Evolutionary conservation across 73 alveolate genomes (phyloP), one percentile per base, ranked within the genome.

Genomic region (Paraurostyla sp.): DNA sequence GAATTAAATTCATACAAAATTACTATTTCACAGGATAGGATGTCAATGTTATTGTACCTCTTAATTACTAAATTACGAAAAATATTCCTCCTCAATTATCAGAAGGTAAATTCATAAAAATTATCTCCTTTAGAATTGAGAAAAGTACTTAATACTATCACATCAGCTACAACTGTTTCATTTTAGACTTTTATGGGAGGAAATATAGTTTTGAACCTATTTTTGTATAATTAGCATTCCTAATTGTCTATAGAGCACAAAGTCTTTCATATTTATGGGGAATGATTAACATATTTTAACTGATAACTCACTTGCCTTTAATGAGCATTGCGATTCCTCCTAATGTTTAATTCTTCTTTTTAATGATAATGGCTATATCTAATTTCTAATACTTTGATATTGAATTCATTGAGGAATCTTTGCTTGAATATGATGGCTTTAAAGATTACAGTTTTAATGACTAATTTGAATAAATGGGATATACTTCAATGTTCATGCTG

Each of bases 271-370:
- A 60, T 60, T 60, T 60, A 23, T 60, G 78, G 78, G 78, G 50
- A 6, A 60, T 60, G 78, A 60, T 60, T 7, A 60, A 60, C 13
- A 32, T 11, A 16, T 60, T 60, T 23, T 60, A 60, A 60, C 22
- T 60, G 7, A 60, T 60, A 4, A 60, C 78, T 60, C 78, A 60
- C 32, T 30, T 60, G 32, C 78, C 78, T 7, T 27, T 60, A 32
- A 7, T 9, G 3, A 60, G 32, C 22, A 60, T 27, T 6, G 32
- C 32, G 9, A 45, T 60, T 6, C 78, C 78, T 60, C 45, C 50
- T 16, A 60, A 30, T 60, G 32, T 9, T 4, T 13, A 7, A 6
- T 7, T n/a, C n/a, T n/a, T n/a, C n/a, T n/a, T n/a, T n/a, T n/a
- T n/a, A n/a, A n/a, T n/a, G n/a, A n/a, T n/a, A n/a, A n/a, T n/a